These are phyloP conservation scores for Camelina sativa DNA, from an alignment of 345 rosid species.

Conservation along the genomic window DNA sequence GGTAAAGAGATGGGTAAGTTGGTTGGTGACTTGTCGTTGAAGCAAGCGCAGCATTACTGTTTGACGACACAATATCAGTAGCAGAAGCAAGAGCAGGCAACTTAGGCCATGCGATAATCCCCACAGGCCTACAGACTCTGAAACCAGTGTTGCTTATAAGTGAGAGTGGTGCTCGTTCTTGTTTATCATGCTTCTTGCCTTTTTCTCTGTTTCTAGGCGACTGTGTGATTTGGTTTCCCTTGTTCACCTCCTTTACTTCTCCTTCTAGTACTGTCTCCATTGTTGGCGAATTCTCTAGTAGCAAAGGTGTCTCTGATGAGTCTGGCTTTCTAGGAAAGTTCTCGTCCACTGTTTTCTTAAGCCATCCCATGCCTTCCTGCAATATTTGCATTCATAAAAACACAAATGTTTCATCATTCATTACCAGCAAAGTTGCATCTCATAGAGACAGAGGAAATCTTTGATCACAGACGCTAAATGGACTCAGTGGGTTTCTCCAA, in stretches of 20 bases:
- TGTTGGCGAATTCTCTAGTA: constrained; percentile 33
- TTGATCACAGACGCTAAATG: background rate
- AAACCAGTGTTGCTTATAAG: constrained; percentile 64
- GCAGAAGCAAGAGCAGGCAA: constrained; percentile 40
- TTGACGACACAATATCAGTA: constrained; percentile 27
- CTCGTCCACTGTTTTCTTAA: constrained; percentile 42
- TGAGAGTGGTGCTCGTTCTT: constrained; percentile 54
- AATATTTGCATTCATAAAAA: constrained; percentile 25
- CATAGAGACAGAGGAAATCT: background rate
- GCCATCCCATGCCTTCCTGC: constrained; percentile 63
- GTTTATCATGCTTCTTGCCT: constrained; percentile 54
- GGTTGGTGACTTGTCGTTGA: constrained; percentile 49
- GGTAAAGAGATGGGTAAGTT: constrained; percentile 34
- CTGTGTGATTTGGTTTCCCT: constrained; percentile 14
- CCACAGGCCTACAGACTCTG: constrained; percentile 81
- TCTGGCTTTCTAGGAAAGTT: constrained; percentile 21
- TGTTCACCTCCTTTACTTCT: constrained; percentile 32
- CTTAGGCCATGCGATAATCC: constrained; percentile 79
- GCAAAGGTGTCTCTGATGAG: constrained; percentile 32
- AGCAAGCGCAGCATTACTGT: constrained; percentile 50
- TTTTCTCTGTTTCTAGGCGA: constrained; percentile 20
- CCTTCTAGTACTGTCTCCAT: constrained; percentile 19
- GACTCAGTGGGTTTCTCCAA: background rate
- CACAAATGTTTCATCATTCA: constrained; percentile 13
- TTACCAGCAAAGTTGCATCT: background rate